Evolutionary conservation across 228 moss, liverwort and hornwort species (phyloP).

Genomic region (Sphagnum fallax): DNA sequence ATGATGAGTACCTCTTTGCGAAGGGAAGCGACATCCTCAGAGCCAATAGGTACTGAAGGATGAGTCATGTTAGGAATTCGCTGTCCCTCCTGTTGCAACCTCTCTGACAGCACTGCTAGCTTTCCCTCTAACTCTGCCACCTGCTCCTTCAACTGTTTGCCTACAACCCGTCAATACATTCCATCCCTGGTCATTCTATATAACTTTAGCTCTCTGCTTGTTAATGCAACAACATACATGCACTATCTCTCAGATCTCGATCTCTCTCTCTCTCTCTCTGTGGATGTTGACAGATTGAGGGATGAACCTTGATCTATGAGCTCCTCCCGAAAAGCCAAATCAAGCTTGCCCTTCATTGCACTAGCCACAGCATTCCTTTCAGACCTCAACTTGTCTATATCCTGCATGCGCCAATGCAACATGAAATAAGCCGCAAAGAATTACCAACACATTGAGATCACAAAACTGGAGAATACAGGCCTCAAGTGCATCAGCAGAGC

Average conservation of each 20-base stretch:
- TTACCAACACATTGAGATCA: too few species aligned
- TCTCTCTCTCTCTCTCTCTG: too few species aligned
- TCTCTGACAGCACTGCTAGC: conserved; percentile 59
- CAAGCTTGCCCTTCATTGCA: conserved; percentile 87
- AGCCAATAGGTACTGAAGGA: conserved; percentile 83
- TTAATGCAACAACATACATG: too few species aligned
- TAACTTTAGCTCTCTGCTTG: too few species aligned
- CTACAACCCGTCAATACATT: conserved; percentile 11
- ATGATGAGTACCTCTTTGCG: conserved; percentile 56
- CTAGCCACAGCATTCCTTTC: conserved; percentile 86
- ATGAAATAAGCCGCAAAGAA: too few species aligned
- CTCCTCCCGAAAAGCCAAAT: conserved; percentile 68
- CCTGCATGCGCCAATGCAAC: conserved; percentile 28
- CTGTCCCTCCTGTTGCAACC: conserved; percentile 86
- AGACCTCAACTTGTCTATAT: conserved; percentile 86
- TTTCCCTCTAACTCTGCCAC: conserved; percentile 77
- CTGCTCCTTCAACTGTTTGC: conserved; percentile 81
- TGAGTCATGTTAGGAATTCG: conserved; percentile 94
- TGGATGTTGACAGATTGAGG: background rate
- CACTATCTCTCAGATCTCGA: too few species aligned
- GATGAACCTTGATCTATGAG: conserved; percentile 70
- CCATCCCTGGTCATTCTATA: too few species aligned
- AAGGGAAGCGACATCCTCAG: conserved; percentile 64
- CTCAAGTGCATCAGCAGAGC: too few species aligned
- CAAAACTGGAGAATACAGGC: too few species aligned